A percentile compares a stretch with the other conserved stretches of the same genome.
These are phyloP conservation scores for Pigoraptor vietnamica DNA, from an alignment of 78 protist genomes.

Conservation along the genomic window DNA sequence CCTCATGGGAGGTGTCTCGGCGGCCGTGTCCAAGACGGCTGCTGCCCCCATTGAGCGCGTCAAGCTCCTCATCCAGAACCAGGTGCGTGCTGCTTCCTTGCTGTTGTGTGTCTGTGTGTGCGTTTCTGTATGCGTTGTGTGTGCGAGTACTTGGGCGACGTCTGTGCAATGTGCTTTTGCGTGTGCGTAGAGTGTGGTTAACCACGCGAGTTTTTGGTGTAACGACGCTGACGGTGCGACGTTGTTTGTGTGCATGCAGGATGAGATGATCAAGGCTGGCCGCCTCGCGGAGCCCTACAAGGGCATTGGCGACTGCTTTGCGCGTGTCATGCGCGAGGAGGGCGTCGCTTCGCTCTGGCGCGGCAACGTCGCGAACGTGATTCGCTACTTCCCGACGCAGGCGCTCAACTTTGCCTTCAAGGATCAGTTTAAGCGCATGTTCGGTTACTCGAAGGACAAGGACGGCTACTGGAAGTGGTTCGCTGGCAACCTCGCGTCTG, in stretches of 20 bases:
- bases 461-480: constrained; percentile 56
- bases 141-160: neutral
- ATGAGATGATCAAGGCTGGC: constrained; percentile 26
- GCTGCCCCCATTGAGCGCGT: constrained; percentile 97
- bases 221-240: too few relatives aligned
- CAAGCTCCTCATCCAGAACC: constrained; percentile 90
- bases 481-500: constrained; percentile 85
- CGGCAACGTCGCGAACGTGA: constrained; percentile 92
- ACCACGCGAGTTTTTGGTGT: too few relatives aligned
- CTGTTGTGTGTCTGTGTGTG: neutral
- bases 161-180: too few relatives aligned
- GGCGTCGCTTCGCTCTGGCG: constrained; percentile 85
- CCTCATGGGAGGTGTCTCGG: constrained; percentile 82
- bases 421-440: constrained; percentile 85
- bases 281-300: constrained; percentile 62
- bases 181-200: too few relatives aligned
- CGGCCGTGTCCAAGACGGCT: constrained; percentile 88
- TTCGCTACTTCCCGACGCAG: constrained; percentile 98
- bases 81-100: neutral
- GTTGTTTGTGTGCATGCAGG: constrained; percentile 32
- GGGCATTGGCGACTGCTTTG: constrained; percentile 89
- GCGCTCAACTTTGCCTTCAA: constrained; percentile 98
- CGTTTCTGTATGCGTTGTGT: neutral
- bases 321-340: constrained; percentile 85
- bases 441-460: constrained; percentile 39